Evolutionary conservation across 2,329 filamentous ascomycete genomes (phyloP), one percentile per base, ranked within the genome.

Genomic region (Arthrinium phaeospermum): DNA sequence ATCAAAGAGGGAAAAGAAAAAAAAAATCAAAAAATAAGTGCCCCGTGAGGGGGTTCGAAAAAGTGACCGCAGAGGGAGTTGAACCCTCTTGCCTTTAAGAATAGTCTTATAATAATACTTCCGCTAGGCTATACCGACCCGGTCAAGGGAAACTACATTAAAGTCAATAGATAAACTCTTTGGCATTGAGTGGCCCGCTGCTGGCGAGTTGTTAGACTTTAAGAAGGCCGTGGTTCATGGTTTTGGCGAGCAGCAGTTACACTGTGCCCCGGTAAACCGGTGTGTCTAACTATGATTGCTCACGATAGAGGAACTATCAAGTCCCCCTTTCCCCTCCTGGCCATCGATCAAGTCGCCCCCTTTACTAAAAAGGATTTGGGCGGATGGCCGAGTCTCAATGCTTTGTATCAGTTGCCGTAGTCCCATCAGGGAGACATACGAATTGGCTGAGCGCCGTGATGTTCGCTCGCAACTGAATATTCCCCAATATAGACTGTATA

Each of bases 81-180:
- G 49, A 27, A 53, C 49, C 49, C 49, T 53, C 49, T 53, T 53
- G 49, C n/a, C n/a, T 53, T 53, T 53, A 53, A 53, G 49, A 5
- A 53, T 53, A 27, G 1, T 53, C 10, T 30, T 4, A 30, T 53
- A 53, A 53, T 53, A 12, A 53, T 53, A 53, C 49, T 27, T 27
- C 24, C 49, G 49, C 49, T 53, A 53, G 51, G 51, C 51, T 57
- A 57, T 57, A 14, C 51, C 51, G 24, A 57, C 51, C 24, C 51
- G 51, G 51, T 30, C 51, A 57, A 30, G 4, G 51, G 14, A 19
- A 5, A 13, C 13, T 13, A 7, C 19, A 22, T 12, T 12, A 12
- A 27, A 27, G 24, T 27, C n/a, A 13, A 27, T 51, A 51, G 13
- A 13, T 51, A 51, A 51, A 27, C 49, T 13, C n/a, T 51, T 30